Conservation (phyloP, 1,284 basidiomycete genomes). For the Naganishia albida region DNA sequence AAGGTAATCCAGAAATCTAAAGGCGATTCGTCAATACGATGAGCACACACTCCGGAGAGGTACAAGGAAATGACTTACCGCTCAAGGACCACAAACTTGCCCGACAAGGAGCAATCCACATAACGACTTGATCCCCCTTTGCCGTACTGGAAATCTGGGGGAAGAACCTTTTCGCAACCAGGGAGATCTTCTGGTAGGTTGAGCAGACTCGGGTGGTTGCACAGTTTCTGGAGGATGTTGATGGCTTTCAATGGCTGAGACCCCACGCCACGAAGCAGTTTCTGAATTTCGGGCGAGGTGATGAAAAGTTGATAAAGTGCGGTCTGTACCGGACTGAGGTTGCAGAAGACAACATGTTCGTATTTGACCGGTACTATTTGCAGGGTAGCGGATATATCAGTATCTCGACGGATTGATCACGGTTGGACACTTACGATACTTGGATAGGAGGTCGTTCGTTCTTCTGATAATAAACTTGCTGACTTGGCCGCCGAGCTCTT, state of each 20-base stretch:
- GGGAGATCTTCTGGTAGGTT: slow-evolving; percentile 82
- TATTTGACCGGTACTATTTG: slow-evolving; percentile 92
- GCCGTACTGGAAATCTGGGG: slow-evolving; percentile 65
- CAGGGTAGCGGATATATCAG: not conserved
- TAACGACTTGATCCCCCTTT: slow-evolving; percentile 58
- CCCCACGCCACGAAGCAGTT: slow-evolving; percentile 80
- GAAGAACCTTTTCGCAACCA: slow-evolving; percentile 80
- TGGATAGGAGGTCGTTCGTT: slow-evolving; percentile 95
- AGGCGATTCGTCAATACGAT: not conserved
- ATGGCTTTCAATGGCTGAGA: slow-evolving; percentile 98
- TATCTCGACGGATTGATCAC: slow-evolving; percentile 1
- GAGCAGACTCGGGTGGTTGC: slow-evolving; percentile 94
- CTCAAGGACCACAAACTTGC: slow-evolving; percentile 92
- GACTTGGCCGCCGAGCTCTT: slow-evolving; percentile 86
- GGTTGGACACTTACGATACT: slow-evolving; percentile 75
- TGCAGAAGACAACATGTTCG: slow-evolving; percentile 98
- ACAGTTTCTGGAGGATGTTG: slow-evolving; percentile 93
- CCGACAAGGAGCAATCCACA: slow-evolving; percentile 77
- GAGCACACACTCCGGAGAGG: not conserved
- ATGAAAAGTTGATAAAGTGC: slow-evolving; percentile 91
- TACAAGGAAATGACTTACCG: slow-evolving; percentile 60
- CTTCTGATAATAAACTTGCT: slow-evolving; percentile 96
- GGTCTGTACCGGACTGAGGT: slow-evolving; percentile 83
- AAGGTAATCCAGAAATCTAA: slow-evolving; percentile 81
- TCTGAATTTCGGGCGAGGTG: slow-evolving; percentile 89